Conservation (phyloP, 2,329 filamentous ascomycete genomes). For the Colletotrichum incanum region DNA sequence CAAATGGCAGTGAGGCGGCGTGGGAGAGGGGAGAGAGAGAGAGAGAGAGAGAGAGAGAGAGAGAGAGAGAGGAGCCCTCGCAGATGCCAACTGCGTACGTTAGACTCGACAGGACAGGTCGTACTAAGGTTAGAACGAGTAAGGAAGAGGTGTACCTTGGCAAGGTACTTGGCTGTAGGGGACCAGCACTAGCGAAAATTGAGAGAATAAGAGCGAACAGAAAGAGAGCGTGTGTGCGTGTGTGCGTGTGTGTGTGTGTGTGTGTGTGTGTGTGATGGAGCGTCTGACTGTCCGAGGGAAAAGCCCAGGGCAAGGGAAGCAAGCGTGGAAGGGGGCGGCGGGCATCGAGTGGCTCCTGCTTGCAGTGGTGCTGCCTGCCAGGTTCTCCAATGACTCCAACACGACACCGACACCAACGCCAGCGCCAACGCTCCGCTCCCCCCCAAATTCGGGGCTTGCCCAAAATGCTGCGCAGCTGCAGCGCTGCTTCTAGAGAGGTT, state of each 20-base stretch:
- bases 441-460: constrained; percentile 20
- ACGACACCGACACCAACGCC: not conserved
- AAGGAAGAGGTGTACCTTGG: constrained; percentile 7
- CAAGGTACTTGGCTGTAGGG: not conserved
- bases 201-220: constrained; percentile 13
- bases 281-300: not conserved
- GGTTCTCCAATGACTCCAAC: constrained; percentile 8
- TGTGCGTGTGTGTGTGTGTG: not conserved
- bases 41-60: not conserved
- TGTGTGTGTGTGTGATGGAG: not conserved
- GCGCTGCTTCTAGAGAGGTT: constrained; percentile 22
- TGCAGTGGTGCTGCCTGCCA: not conserved
- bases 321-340: not conserved
- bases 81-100: not conserved
- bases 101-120: constrained; percentile 11
- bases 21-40: not conserved
- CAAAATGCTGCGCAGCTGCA: not conserved
- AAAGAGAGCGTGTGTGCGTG: not conserved
- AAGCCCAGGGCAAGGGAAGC: not conserved
- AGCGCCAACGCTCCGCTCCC: not conserved
- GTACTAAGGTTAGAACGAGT: constrained; percentile 5
- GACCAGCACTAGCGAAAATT: not conserved
- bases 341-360: constrained; percentile 1
- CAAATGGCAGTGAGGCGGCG: constrained; percentile 4
- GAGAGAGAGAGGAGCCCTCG: not conserved